Conservation (phyloP, 2,329 filamentous ascomycete species). For the Plectosphaerella plurivora region DNA sequence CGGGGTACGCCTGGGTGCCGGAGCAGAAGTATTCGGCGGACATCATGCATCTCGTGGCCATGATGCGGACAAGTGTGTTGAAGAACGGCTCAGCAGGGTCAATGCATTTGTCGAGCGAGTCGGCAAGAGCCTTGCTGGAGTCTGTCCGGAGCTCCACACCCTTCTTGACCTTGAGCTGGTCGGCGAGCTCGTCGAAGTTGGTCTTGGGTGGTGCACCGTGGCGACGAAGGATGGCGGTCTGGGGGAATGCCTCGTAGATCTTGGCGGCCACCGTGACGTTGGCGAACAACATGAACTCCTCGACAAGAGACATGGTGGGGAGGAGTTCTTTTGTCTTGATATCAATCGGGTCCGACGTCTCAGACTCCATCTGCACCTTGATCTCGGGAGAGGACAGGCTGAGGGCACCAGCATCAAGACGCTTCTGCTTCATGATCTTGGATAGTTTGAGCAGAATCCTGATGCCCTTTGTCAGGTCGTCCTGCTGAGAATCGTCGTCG, state of each 20-base stretch:
- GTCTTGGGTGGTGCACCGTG: slow-evolving; percentile 90
- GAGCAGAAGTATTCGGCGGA: slow-evolving; percentile 98
- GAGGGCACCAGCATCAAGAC: slow-evolving; percentile 91
- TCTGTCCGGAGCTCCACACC: slow-evolving; percentile 76
- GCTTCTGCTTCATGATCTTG: slow-evolving; percentile 89
- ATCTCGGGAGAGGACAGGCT: slow-evolving; percentile 98
- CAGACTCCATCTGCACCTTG: slow-evolving; percentile 89
- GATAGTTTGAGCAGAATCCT: slow-evolving; percentile 81
- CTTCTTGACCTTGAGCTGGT: slow-evolving; percentile 85
- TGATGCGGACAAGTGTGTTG: slow-evolving; percentile 95
- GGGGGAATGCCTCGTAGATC: slow-evolving; percentile 87
- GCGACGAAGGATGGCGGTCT: slow-evolving; percentile 88
- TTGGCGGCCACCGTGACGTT: slow-evolving; percentile 91
- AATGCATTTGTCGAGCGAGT: slow-evolving; percentile 81
- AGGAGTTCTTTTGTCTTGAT: slow-evolving; percentile 93
- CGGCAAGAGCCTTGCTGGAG: slow-evolving; percentile 87
- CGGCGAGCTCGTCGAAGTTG: slow-evolving; percentile 91
- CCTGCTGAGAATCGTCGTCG: slow-evolving; percentile 80
- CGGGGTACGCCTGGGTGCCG: slow-evolving; percentile 85
- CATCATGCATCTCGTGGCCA: slow-evolving; percentile 99
- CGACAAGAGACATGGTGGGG: slow-evolving; percentile 94
- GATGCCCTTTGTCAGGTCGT: slow-evolving; percentile 88
- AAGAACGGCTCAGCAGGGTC: slow-evolving; percentile 87
- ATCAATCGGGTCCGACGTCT: slow-evolving; percentile 92
- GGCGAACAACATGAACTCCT: slow-evolving; percentile 99